Conservation (phyloP, 2,329 filamentous ascomycete species). For the Arthrocladium fulminans region DNA sequence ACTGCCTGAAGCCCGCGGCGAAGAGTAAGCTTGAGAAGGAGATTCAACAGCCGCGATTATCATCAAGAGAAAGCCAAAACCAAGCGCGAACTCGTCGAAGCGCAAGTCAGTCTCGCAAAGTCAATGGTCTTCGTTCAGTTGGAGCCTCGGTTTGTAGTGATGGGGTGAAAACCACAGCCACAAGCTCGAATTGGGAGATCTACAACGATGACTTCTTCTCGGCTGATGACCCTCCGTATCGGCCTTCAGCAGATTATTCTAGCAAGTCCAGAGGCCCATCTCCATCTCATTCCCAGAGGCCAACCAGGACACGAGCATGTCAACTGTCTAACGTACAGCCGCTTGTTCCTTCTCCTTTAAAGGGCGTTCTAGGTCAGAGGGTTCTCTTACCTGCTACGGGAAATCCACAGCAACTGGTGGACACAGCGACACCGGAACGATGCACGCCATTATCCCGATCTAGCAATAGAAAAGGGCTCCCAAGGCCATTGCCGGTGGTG, state of each 20-base stretch:
- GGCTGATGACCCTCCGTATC: not conserved
- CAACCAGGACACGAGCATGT: not conserved
- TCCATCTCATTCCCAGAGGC: not conserved
- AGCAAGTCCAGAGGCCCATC: not conserved
- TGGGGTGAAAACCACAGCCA: not conserved
- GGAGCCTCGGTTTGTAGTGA: not conserved
- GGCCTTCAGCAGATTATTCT: not conserved
- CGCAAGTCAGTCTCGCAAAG: not conserved
- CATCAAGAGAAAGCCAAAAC: constrained; percentile 18
- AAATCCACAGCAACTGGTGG: not conserved
- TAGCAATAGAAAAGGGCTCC: constrained; percentile 7
- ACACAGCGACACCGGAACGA: constrained; percentile 2
- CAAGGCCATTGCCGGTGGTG: constrained; percentile 18
- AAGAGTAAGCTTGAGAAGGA: constrained; percentile 21
- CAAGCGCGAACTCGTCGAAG: not conserved
- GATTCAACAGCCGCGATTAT: constrained; percentile 21
- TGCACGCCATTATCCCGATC: not conserved
- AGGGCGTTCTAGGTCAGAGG: not conserved
- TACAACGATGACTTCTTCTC: not conserved
- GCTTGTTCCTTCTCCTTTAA: not conserved
- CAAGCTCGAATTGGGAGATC: not conserved
- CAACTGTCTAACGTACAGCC: not conserved
- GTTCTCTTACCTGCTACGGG: not conserved
- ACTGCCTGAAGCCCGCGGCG: constrained; percentile 18
- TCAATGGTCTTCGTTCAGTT: not conserved